These are phyloP conservation scores for Sicyos baderoa DNA, from an alignment of 306 rosid genomes.

Conservation along the genomic window DNA sequence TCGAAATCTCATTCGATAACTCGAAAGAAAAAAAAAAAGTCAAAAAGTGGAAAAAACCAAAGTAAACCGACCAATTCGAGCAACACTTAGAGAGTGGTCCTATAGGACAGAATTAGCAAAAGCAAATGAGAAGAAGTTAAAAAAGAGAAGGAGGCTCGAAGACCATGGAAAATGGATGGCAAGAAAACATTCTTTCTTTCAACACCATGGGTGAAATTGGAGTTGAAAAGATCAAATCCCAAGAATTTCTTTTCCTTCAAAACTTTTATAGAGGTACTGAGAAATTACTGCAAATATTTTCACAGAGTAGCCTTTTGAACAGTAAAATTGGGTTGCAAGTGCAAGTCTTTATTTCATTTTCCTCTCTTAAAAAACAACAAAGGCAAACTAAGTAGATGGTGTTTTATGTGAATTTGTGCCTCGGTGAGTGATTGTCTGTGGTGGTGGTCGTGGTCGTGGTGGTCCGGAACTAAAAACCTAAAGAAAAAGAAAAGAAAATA, in stretches of 20 bases:
- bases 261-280: constrained; percentile 34
- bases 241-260: constrained; percentile 38
- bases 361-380: constrained; percentile 36
- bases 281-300: constrained; percentile 31
- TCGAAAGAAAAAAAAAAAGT: no score
- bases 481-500: constrained; percentile 29
- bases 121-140: not conserved
- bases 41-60: not conserved
- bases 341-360: not conserved
- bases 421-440: constrained; percentile 14
- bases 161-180: not conserved
- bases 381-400: constrained; percentile 41
- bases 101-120: not conserved
- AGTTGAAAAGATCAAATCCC: constrained; percentile 35
- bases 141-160: not conserved
- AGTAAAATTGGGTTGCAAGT: constrained; percentile 35
- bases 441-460: constrained; percentile 29
- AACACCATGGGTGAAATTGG: constrained; percentile 6
- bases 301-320: constrained; percentile 46
- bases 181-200: constrained; percentile 6
- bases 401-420: constrained; percentile 42
- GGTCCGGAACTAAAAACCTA: constrained; percentile 55
- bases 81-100: not conserved
- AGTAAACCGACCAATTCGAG: not conserved
- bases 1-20: no score